Evolutionary conservation across 306 rosid genomes (phyloP).

Genomic region (Quercus wislizeni): DNA sequence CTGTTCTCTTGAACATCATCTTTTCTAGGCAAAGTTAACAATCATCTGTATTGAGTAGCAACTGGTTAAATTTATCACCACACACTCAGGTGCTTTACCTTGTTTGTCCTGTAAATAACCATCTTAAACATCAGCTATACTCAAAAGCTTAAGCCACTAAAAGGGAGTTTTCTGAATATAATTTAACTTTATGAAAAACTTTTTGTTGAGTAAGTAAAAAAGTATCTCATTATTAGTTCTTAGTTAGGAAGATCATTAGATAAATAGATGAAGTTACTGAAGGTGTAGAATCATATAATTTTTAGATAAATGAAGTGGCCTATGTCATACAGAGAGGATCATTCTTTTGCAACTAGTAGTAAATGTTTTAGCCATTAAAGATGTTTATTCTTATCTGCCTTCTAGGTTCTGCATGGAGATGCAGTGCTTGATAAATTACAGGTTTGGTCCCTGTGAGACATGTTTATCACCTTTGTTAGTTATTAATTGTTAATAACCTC

Average conservation of each 20-base stretch:
- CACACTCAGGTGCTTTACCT: background rate
- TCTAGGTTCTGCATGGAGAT: constrained; percentile 92
- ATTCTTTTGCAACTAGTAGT: background rate
- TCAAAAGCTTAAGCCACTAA: constrained; percentile 1
- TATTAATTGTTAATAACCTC: background rate
- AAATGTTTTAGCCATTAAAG: background rate
- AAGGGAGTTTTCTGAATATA: background rate
- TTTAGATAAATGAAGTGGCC: too few species aligned
- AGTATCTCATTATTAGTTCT: background rate
- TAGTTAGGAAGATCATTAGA: background rate
- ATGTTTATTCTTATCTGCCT: constrained; percentile 12
- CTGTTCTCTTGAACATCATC: constrained; percentile 4
- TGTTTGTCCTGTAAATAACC: too few species aligned
- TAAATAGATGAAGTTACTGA: background rate
- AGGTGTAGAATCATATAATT: background rate
- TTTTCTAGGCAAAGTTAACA: background rate
- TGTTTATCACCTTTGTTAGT: constrained; percentile 11
- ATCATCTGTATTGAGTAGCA: background rate
- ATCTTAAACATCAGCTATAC: too few species aligned
- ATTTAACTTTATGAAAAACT: background rate
- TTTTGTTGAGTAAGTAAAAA: background rate
- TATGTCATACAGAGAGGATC: background rate
- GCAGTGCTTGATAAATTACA: constrained; percentile 76
- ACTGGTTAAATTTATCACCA: background rate
- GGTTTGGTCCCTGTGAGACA: constrained; percentile 43